Percentiles rank a stretch among this genome's conserved stretches.
Conservation (phyloP, 2,329 filamentous ascomycete genomes). For the Periglandula ipomoeae region DNA sequence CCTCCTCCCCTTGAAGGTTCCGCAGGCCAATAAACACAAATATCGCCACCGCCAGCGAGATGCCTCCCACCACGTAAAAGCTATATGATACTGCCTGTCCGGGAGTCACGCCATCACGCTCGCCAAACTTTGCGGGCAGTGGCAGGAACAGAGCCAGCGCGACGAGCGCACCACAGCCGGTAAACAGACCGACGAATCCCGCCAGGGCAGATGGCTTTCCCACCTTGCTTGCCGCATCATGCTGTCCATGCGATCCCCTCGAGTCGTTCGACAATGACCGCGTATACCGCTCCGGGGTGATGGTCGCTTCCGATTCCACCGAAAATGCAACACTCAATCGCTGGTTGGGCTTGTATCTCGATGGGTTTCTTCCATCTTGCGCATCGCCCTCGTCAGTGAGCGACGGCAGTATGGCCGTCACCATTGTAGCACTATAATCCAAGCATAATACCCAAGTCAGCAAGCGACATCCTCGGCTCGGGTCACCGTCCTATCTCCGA, state of each 20-base stretch:
- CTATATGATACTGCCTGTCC: constrained; percentile 69
- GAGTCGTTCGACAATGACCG: constrained; percentile 23
- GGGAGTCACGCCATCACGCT: constrained; percentile 61
- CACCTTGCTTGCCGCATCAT: constrained; percentile 17
- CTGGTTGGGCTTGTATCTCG: constrained; percentile 27
- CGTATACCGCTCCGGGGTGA: constrained; percentile 56
- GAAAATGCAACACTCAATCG: constrained; percentile 56
- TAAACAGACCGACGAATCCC: constrained; percentile 85
- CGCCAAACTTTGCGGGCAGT: constrained; percentile 69
- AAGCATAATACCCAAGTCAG: background rate
- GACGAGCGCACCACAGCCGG: constrained; percentile 82
- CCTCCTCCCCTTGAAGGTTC: constrained; percentile 60
- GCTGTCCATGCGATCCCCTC: constrained; percentile 8
- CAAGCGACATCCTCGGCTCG: constrained; percentile 4
- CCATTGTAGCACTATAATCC: constrained; percentile 68
- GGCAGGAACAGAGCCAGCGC: constrained; percentile 78
- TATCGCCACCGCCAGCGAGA: constrained; percentile 63
- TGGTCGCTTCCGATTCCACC: constrained; percentile 64
- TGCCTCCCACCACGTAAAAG: constrained; percentile 74
- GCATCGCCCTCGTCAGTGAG: constrained; percentile 44
- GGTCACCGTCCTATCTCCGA: background rate
- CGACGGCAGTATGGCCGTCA: constrained; percentile 82
- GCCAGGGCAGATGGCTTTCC: constrained; percentile 58
- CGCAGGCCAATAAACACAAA: constrained; percentile 73
- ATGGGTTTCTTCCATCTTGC: constrained; percentile 15